phyloP scores from a whole-genome alignment of 257 asterid genomes.

The Jaltomata sinuosa region DNA sequence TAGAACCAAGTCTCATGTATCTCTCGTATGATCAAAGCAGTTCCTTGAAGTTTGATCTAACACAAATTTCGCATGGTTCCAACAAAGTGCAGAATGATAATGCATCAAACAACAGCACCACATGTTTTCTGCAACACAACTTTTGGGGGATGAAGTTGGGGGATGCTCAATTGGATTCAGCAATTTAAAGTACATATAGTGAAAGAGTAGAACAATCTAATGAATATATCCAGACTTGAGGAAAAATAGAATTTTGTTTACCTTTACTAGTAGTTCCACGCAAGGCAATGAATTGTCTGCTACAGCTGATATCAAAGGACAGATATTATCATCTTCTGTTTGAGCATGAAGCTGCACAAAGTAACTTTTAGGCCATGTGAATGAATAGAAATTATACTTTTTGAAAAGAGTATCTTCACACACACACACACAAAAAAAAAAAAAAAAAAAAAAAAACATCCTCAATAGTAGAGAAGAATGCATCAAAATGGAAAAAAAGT shows the following conservation, averaged over 20 bases:
- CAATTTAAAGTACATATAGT: background rate
- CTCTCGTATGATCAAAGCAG: background rate
- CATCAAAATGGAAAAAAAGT: background rate
- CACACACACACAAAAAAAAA: background rate
- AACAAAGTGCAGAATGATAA: background rate
- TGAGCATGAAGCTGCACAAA: constrained; percentile 71
- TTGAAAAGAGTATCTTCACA: background rate
- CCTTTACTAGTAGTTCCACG: constrained; percentile 71
- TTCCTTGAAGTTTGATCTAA: background rate
- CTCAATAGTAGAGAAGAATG: background rate
- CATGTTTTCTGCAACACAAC: background rate
- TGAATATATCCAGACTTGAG: background rate
- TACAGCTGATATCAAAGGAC: constrained; percentile 83
- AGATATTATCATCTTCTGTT: constrained; percentile 68
- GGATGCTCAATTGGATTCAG: background rate
- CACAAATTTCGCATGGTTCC: background rate
- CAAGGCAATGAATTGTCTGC: constrained; percentile 90
- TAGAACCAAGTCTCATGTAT: background rate
- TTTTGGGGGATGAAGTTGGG: background rate
- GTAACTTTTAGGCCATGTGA: constrained; percentile 1
- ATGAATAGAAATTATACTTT: background rate
- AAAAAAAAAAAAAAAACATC: background rate
- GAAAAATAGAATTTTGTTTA: constrained; percentile 8
- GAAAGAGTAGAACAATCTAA: background rate
- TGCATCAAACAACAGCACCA: background rate